A percentile compares a stretch with the other conserved stretches of the same genome.
These are phyloP conservation scores for Tulasnella calospora DNA, from an alignment of 768 basidiomycete species.

Conservation along the genomic window DNA sequence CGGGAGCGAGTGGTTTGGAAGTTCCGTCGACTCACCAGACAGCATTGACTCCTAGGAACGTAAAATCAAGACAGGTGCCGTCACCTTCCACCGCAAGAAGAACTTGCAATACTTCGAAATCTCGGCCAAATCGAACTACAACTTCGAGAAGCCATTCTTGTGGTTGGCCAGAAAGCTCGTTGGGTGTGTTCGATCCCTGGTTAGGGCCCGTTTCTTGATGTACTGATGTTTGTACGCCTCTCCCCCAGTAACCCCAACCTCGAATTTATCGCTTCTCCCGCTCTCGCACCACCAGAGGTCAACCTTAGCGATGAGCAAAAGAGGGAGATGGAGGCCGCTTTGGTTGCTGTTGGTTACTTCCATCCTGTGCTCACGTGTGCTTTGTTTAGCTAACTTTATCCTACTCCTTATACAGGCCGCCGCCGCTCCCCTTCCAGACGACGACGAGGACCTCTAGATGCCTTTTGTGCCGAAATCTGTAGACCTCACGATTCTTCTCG, in stretches of 20 bases:
- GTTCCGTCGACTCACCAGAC: not conserved
- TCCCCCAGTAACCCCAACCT: constrained; percentile 66
- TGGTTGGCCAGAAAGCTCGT: constrained; percentile 98
- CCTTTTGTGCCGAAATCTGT: not conserved
- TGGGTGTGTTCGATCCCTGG: constrained; percentile 55
- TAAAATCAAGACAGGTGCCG: constrained; percentile 97
- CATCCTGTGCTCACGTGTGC: not conserved
- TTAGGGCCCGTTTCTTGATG: not conserved
- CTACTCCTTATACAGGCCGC: constrained; percentile 57
- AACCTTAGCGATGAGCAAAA: constrained; percentile 75
- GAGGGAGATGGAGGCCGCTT: constrained; percentile 63
- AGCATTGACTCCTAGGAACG: constrained; percentile 63
- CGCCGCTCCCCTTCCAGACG: constrained; percentile 91
- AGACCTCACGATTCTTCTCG: not conserved
- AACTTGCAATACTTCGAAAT: constrained; percentile 99
- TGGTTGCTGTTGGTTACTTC: constrained; percentile 28
- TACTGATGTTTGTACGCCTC: not conserved
- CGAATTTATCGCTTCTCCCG: constrained; percentile 95
- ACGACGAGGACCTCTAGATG: constrained; percentile 78
- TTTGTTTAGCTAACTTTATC: not conserved
- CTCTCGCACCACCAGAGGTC: constrained; percentile 91
- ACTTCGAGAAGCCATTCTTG: constrained; percentile 99
- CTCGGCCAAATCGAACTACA: constrained; percentile 99
- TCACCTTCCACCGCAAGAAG: constrained; percentile 99
- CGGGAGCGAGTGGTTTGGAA: not conserved